These are phyloP conservation scores for Tuber umbilicatum DNA, from an alignment of 495 filamentous ascomycete genomes.

Conservation along the genomic window DNA sequence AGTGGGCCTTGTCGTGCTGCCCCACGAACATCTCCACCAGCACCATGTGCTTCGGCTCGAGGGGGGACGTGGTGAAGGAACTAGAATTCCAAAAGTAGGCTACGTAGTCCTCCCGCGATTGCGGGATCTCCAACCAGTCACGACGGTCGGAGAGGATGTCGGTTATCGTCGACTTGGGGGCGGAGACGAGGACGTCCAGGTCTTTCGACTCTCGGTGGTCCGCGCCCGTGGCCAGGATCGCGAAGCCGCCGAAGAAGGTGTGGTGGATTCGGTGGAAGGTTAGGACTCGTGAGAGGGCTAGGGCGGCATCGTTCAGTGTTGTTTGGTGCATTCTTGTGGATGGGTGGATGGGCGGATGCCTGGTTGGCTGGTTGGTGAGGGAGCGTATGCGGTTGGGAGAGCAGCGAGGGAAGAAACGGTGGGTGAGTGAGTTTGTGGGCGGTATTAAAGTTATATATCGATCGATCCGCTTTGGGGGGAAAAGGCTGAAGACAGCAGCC, in stretches of 20 bases:
- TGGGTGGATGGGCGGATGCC: neutral
- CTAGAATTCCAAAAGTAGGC: slow-evolving; percentile 40
- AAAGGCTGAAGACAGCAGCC: neutral
- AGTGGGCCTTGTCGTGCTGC: slow-evolving; percentile 24
- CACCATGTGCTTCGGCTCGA: slow-evolving; percentile 30
- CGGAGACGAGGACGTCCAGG: slow-evolving; percentile 41
- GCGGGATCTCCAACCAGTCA: slow-evolving; percentile 41
- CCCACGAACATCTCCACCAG: slow-evolving; percentile 41
- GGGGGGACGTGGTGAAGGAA: slow-evolving; percentile 16
- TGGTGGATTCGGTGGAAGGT: slow-evolving; percentile 41
- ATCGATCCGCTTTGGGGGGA: neutral
- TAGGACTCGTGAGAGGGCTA: slow-evolving; percentile 40
- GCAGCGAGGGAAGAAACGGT: neutral
- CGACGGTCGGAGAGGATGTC: slow-evolving; percentile 31
- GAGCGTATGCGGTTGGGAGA: neutral
- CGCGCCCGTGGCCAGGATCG: slow-evolving; percentile 38
- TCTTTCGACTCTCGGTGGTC: slow-evolving; percentile 42
- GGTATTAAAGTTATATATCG: neutral
- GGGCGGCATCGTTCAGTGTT: slow-evolving; percentile 38
- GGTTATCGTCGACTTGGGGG: slow-evolving; percentile 35
- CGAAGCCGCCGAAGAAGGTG: slow-evolving; percentile 43
- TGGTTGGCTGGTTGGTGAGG: neutral
- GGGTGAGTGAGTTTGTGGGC: neutral
- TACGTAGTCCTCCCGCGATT: slow-evolving; percentile 42
- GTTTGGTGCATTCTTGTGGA: slow-evolving; percentile 36